Evolutionary conservation across 2,329 filamentous ascomycete genomes (phyloP).

Genomic region (Talaromyces funiculosus): DNA sequence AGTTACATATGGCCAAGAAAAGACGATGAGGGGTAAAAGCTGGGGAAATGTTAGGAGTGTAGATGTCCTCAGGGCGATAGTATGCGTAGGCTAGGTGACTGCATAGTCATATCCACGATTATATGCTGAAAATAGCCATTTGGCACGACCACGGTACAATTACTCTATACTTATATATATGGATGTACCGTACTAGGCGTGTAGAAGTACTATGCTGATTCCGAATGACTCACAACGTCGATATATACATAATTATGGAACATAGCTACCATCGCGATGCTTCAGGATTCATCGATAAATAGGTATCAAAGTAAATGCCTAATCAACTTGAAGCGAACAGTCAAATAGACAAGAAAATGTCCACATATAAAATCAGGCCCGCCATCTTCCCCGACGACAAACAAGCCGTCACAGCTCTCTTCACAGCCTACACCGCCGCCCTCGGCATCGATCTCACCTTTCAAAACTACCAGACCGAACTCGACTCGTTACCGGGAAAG

Average conservation of each 20-base stretch:
- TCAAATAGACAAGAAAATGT: not conserved
- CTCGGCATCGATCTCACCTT: constrained; percentile 53
- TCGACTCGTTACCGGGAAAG: constrained; percentile 50
- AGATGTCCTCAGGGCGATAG: not conserved
- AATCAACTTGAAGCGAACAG: no score
- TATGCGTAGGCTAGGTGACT: not conserved
- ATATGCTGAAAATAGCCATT: not conserved
- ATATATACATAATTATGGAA: no score
- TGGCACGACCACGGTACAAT: no score
- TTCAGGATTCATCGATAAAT: no score
- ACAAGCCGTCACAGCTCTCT: constrained; percentile 37
- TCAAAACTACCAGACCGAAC: constrained; percentile 51
- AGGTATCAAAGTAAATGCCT: no score
- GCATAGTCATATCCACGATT: not conserved
- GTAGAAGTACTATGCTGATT: no score
- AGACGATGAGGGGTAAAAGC: not conserved
- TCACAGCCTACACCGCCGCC: constrained; percentile 39
- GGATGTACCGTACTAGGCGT: no score
- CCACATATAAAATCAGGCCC: constrained; percentile 24
- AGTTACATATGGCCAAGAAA: not conserved
- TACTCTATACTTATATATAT: no score
- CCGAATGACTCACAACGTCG: not conserved
- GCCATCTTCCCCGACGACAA: constrained; percentile 42
- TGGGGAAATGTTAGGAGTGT: not conserved
- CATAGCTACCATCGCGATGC: no score